Evolutionary conservation across 441 rosid genomes (phyloP).

Genomic region (Gossypium trilobum): DNA sequence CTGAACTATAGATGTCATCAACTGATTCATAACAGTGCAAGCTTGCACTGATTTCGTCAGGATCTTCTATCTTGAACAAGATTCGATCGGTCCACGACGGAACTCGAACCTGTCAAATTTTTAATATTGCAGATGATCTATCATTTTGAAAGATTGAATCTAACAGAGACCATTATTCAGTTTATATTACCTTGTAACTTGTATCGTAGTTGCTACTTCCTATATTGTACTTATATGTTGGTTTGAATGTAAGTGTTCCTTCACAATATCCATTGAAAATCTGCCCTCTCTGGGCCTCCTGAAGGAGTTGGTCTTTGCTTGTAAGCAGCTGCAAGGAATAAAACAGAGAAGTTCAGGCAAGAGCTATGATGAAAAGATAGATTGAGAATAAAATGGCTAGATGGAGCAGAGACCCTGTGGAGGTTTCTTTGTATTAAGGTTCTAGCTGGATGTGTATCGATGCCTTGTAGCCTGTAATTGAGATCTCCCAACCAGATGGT

Average conservation of each 20-base stretch:
- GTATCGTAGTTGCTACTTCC: conserved; percentile 64
- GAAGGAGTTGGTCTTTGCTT: conserved; percentile 57
- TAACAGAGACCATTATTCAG: not conserved
- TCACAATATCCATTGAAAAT: conserved; percentile 55
- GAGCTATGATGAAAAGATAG: not conserved
- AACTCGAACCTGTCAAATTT: conserved; percentile 37
- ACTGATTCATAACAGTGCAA: conserved; percentile 49
- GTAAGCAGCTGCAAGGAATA: conserved; percentile 37
- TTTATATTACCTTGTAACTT: conserved; percentile 52
- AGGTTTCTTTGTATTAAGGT: conserved; percentile 43
- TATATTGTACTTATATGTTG: conserved; percentile 50
- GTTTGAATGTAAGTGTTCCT: conserved; percentile 58
- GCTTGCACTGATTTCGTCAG: conserved; percentile 25
- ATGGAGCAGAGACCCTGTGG: conserved; percentile 30
- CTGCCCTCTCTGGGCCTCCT: conserved; percentile 59
- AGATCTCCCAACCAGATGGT: conserved; percentile 72
- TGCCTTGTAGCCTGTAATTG: conserved; percentile 51
- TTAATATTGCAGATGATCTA: not conserved
- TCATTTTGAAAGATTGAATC: not conserved
- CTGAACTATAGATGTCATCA: conserved; percentile 51
- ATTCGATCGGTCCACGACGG: conserved; percentile 77
- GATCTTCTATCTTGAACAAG: conserved; percentile 48
- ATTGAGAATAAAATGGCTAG: not conserved
- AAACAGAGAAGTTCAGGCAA: not conserved
- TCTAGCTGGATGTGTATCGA: conserved; percentile 39